Conservation (phyloP, 1,284 basidiomycete species). For the Neolentinus lepideus region DNA sequence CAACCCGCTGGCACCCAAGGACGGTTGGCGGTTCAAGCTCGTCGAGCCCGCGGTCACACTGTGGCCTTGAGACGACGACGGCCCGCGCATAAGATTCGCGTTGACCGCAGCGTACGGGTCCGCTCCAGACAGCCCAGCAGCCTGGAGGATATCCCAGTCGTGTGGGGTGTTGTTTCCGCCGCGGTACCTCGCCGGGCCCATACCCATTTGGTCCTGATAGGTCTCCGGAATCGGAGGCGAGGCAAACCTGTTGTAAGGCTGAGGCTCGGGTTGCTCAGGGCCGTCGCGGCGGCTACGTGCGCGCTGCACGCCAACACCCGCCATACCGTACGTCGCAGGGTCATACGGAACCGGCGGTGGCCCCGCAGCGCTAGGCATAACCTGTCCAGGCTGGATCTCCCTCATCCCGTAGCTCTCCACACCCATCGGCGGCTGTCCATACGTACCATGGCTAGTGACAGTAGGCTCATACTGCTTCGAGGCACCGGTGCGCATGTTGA, state of each 20-base stretch:
- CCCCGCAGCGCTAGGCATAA: slow-evolving; percentile 19
- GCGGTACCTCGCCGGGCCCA: slow-evolving; percentile 7
- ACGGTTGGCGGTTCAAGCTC: neutral
- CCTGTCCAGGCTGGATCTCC: slow-evolving; percentile 30
- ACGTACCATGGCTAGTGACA: slow-evolving; percentile 58
- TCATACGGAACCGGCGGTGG: slow-evolving; percentile 19
- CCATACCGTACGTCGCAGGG: slow-evolving; percentile 4
- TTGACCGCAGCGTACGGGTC: neutral
- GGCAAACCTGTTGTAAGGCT: slow-evolving; percentile 29
- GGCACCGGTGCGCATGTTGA: slow-evolving; percentile 15
- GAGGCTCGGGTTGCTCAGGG: slow-evolving; percentile 8
- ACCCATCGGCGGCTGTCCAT: slow-evolving; percentile 40
- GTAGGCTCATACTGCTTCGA: slow-evolving; percentile 21
- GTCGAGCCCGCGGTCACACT: slow-evolving; percentile 5
- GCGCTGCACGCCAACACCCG: slow-evolving; percentile 18
- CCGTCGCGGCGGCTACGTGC: slow-evolving; percentile 15
- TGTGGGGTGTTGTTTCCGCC: slow-evolving; percentile 26
- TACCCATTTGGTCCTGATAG: slow-evolving; percentile 1
- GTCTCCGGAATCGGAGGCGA: slow-evolving; percentile 1
- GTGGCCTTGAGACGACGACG: slow-evolving; percentile 4
- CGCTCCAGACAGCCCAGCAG: neutral
- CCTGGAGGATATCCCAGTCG: neutral
- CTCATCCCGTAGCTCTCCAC: slow-evolving; percentile 42
- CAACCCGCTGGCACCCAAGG: slow-evolving; percentile 7
- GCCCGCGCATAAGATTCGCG: slow-evolving; percentile 7